Conservation (phyloP, 495 filamentous ascomycete genomes). For the Penicillium ochrochloron region DNA sequence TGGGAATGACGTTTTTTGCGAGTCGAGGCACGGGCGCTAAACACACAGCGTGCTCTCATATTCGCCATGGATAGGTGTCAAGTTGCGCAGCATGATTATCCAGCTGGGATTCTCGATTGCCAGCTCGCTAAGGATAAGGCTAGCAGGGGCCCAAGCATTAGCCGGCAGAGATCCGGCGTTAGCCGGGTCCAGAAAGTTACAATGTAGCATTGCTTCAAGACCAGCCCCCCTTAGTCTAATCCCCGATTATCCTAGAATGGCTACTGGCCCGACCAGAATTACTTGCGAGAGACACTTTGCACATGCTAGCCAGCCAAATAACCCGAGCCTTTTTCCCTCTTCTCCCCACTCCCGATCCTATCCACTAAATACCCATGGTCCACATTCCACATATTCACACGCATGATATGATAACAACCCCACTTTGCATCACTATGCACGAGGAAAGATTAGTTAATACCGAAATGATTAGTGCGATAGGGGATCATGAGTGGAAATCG, state of each 20-base stretch:
- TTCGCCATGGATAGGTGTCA: conserved; percentile 9
- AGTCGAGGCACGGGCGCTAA: not conserved
- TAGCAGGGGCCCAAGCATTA: conserved; percentile 23
- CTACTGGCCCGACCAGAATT: conserved; percentile 18
- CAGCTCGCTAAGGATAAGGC: conserved; percentile 27
- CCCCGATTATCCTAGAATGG: conserved; percentile 15
- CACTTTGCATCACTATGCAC: conserved; percentile 20
- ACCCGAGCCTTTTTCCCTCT: conserved; percentile 17
- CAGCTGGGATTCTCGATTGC: conserved; percentile 13
- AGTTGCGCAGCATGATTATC: not conserved
- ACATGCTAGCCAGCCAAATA: conserved; percentile 23
- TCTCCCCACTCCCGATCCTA: conserved; percentile 9
- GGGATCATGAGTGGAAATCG: not conserved
- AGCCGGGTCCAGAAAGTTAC: conserved; percentile 38
- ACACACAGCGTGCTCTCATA: conserved; percentile 13
- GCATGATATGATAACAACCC: conserved; percentile 32
- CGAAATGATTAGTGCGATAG: not conserved
- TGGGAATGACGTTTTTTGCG: not conserved
- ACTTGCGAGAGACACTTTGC: conserved; percentile 22
- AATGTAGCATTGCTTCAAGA: conserved; percentile 34
- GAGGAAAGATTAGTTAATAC: conserved; percentile 1
- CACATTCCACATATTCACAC: conserved; percentile 12
- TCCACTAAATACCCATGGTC: conserved; percentile 12
- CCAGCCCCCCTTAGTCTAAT: conserved; percentile 13
- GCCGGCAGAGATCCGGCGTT: conserved; percentile 33